Base-by-base conservation (phyloP, 2,329 filamentous ascomycete species). In the Epichloe baconii region DNA sequence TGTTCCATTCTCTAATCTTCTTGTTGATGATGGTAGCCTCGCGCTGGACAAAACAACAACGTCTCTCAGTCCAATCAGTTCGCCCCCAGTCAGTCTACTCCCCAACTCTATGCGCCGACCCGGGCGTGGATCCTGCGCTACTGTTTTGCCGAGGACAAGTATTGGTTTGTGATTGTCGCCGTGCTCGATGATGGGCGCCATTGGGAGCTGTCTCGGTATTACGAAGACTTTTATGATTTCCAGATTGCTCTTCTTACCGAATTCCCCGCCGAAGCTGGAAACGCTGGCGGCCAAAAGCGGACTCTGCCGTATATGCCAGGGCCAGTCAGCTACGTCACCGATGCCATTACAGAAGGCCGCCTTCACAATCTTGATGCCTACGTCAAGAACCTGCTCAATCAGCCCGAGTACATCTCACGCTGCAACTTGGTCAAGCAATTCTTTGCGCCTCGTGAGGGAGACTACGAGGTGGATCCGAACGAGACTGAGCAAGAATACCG, bases 201-300 rank as follows among this genome's bases (percentile, higher is more conserved):
- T 63, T 97, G 90, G 89, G 90, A 96, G 64, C 72, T 98, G 47
- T 91, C 88, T 40, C 82, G 93, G 56, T 93, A 95, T 63, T 98
- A 98, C 63, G 89, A 97, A 66, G 93, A 97, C 70, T 98, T 98
- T 64, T 98, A 97, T 70, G 93, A 97, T 67, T 91, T 97, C 66
- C 93, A 98, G 66, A 97, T 97, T 63, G 88, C 89, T 35, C 81
- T 98, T 8, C 79, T 98, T 47, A 91, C 89, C 44, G 88, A 83
- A 57, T 97, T 96, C 62, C 91, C 93, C 21, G 82, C 86, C 37
- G 93, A 97, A 68, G 91, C 93, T 38, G 93, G 93, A 50, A 93
- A 94, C 62, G 86, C 83, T 17, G 84, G 85, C 44, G 78, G 77
- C 47, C 82, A 89, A 62, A 83, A 85, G 63, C 84, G 93, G 51